Evolutionary conservation across 2,329 filamentous ascomycete species (phyloP).

Genomic region (Cercospora sp.): DNA sequence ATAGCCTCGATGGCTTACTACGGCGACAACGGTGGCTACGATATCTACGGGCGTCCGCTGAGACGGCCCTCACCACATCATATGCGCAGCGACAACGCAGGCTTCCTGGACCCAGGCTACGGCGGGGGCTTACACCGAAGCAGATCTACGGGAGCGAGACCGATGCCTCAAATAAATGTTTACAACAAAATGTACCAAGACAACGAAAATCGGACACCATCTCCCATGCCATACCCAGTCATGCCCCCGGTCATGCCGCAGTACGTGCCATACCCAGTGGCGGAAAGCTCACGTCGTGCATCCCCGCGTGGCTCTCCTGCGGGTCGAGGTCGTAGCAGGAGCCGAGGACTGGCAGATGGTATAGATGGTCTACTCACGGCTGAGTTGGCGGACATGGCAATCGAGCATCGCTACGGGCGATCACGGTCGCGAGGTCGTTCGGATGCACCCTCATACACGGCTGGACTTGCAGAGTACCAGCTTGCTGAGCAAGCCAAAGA

Average conservation of each 20-base stretch:
- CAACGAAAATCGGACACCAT: constrained; percentile 20
- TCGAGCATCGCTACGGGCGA: constrained; percentile 37
- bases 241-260: constrained; percentile 7
- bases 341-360: constrained; percentile 25
- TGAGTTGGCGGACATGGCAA: constrained; percentile 36
- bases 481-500: constrained; percentile 41
- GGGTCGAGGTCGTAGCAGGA: constrained; percentile 24
- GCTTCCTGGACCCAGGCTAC: constrained; percentile 32
- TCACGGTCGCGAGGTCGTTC: constrained; percentile 39
- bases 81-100: constrained; percentile 25
- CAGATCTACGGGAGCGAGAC: constrained; percentile 47
- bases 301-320: constrained; percentile 27
- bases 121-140: constrained; percentile 45
- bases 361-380: constrained; percentile 35
- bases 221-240: constrained; percentile 20
- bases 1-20: constrained; percentile 22
- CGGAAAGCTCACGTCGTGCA: constrained; percentile 27
- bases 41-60: constrained; percentile 23
- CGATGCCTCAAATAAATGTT: constrained; percentile 50
- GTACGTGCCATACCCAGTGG: constrained; percentile 33
- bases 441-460: constrained; percentile 28
- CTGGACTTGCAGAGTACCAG: constrained; percentile 34
- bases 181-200: constrained; percentile 45
- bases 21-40: constrained; percentile 31
- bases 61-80: constrained; percentile 28